Evolutionary conservation across 805 yeast species (phyloP).

Genomic region (Wickerhamiella spandovensis): DNA sequence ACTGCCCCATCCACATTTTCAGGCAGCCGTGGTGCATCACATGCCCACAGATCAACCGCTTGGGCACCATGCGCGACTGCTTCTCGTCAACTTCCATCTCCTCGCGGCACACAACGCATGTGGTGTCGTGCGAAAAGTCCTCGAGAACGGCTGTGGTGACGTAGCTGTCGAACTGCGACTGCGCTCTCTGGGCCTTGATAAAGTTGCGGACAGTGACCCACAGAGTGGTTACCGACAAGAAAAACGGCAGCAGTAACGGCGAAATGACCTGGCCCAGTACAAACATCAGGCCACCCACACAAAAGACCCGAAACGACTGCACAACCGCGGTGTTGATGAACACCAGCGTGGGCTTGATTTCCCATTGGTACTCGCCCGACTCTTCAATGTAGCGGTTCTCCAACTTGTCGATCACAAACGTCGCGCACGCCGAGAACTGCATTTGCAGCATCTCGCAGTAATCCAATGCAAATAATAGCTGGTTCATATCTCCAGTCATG

Average conservation of each 20-base stretch:
- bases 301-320: neutral
- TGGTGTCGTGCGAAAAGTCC: slow-evolving; percentile 45
- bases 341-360: slow-evolving; percentile 44
- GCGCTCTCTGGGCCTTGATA: slow-evolving; percentile 23
- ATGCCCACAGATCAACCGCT: slow-evolving; percentile 72
- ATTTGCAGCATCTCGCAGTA: slow-evolving; percentile 50
- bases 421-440: slow-evolving; percentile 41
- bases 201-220: slow-evolving; percentile 20
- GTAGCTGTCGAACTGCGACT: slow-evolving; percentile 49
- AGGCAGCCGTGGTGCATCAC: slow-evolving; percentile 81
- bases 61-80: slow-evolving; percentile 44
- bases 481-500: neutral
- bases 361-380: slow-evolving; percentile 56
- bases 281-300: neutral
- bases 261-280: slow-evolving; percentile 31
- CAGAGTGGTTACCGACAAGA: slow-evolving; percentile 21
- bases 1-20: slow-evolving; percentile 83
- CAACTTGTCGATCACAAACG: slow-evolving; percentile 37
- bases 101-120: slow-evolving; percentile 86
- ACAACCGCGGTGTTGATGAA: slow-evolving; percentile 30
- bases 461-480: neutral
- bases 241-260: slow-evolving; percentile 30
- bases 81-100: slow-evolving; percentile 47
- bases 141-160: slow-evolving; percentile 48
- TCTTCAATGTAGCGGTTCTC: slow-evolving; percentile 39